Base-by-base conservation (phyloP, 2,329 filamentous ascomycete species). In the Corinectria fuckeliana region DNA sequence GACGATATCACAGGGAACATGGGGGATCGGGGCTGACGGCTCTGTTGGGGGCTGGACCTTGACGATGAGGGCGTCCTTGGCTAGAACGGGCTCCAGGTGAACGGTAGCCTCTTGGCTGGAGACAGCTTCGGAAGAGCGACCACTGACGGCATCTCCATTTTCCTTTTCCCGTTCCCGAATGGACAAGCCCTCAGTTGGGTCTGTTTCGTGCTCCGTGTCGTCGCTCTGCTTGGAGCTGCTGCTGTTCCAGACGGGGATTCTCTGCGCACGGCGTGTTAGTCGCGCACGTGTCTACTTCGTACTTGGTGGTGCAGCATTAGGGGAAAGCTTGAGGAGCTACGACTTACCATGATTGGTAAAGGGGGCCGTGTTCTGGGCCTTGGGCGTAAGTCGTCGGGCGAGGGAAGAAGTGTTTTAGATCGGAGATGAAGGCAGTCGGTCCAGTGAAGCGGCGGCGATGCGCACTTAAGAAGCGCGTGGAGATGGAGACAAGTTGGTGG, bases 1-100 rank as follows among this genome's bases (percentile, higher is more conserved):
- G 2, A 87, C 85, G 28, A 88, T 82, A 60, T 88, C 85, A 68
- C 83, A 86, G 2, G 84, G 81, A 0, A 82, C 76, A 66, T 84
- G 82, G 6, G 66, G 55, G 0, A 75, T 60, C 0, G 63, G 20
- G 2, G 65, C 16, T 0, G 38, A 25, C 1, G 81, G 80, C 6
- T 69, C 53, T 3, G 39, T 70, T 0, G 82, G 83, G 0, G 82
- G 80, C 4, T 77, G 70, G 10, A 86, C 71, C 45, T 77, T 81
- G 63, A 84, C 69, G 3, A 85, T 51, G 1, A 85, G 66, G 1
- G 78, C 79, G 9, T 80, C 72, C 2, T 68, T 64, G 3, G 69
- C 66, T 0, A 74, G 63, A 4, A 82, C 57, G 0, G 79, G 75
- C 49, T 83, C 77, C 5, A 84, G 72, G n/a, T 64, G 62, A n/a